Conservation (phyloP, 441 rosid genomes). For the Jatropha multifida region DNA sequence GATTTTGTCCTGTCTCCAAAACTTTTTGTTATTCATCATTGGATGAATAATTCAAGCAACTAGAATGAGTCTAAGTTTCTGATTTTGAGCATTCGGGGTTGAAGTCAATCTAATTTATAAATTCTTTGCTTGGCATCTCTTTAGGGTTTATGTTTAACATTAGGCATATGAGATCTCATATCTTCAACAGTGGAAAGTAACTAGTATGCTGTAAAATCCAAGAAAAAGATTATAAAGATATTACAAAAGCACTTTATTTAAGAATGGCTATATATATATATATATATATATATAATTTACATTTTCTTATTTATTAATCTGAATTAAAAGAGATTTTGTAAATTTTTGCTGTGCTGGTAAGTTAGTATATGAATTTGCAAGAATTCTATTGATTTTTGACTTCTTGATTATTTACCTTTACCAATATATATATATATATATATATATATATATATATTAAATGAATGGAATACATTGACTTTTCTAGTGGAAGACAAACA, state of each 20-base stretch:
- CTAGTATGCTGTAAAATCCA: neutral
- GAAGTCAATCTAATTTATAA: neutral
- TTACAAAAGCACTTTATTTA: neutral
- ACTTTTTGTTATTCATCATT: conserved; percentile 8
- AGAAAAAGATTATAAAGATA: neutral
- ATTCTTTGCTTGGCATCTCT: neutral
- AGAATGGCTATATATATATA: too few species aligned
- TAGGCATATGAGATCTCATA: neutral
- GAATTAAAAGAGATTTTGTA: too few species aligned
- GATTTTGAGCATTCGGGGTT: conserved; percentile 5
- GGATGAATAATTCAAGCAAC: conserved; percentile 7
- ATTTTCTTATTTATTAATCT: too few species aligned
- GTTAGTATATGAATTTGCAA: too few species aligned
- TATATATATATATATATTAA: neutral
- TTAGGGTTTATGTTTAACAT: neutral
- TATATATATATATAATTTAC: too few species aligned
- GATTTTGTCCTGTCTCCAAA: conserved; percentile 10
- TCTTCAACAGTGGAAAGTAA: too few species aligned
- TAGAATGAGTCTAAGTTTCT: neutral
- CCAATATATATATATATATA: neutral
- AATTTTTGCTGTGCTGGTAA: neutral
- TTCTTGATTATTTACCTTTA: neutral
- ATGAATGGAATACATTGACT: conserved; percentile 1
- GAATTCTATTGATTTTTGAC: neutral
- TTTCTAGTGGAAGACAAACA: conserved; percentile 25